phyloP scores from a whole-genome alignment of 768 basidiomycete genomes.

The Pleurotus pulmonarius region DNA sequence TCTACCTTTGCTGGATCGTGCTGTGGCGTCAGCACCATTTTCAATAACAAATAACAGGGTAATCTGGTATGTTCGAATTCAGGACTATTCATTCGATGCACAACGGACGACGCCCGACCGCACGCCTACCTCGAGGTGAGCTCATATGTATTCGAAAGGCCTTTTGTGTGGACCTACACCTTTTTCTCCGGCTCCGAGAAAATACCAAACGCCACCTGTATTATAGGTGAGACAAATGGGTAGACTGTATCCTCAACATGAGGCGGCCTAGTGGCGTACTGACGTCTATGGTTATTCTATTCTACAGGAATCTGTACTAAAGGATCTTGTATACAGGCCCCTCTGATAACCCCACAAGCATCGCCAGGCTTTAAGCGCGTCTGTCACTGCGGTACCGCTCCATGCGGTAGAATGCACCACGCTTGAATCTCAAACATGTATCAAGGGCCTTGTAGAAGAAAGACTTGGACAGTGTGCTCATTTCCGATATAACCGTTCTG shows the following conservation, averaged over 20 bases:
- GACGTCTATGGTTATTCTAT: not conserved
- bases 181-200: too few species aligned
- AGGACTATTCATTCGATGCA: too few species aligned
- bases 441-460: not conserved
- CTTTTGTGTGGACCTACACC: too few species aligned
- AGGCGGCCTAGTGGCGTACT: not conserved
- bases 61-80: too few species aligned
- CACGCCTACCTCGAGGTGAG: too few species aligned
- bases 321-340: too few species aligned
- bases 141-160: too few species aligned
- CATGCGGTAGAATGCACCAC: too few species aligned
- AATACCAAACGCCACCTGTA: not conserved
- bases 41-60: not conserved
- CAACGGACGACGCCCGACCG: too few species aligned
- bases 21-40: not conserved
- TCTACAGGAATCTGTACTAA: too few species aligned
- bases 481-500: conserved; percentile 2
- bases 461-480: not conserved
- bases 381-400: too few species aligned
- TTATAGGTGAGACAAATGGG: not conserved
- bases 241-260: not conserved
- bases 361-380: not conserved
- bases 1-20: not conserved
- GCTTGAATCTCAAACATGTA: not conserved
- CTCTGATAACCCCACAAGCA: not conserved